Evolutionary conservation across 768 basidiomycete genomes (phyloP).

Genomic region (Suillus lakei): DNA sequence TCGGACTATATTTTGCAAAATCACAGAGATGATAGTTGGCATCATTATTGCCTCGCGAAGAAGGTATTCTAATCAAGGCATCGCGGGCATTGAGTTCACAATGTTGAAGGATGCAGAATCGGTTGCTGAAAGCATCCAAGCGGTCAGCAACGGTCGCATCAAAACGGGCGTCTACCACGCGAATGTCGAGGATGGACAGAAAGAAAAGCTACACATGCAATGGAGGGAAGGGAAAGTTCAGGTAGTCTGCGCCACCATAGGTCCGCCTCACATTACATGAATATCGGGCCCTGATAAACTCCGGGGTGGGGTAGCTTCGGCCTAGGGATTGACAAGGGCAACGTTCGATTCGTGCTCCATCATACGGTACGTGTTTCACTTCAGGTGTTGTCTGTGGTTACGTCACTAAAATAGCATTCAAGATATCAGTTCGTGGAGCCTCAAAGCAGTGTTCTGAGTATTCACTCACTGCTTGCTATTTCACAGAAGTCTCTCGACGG

Average conservation of each 20-base stretch:
- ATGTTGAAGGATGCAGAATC: slow-evolving; percentile 72
- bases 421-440: slow-evolving; percentile 47
- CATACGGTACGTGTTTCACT: slow-evolving; percentile 69
- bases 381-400: neutral
- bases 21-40: slow-evolving; percentile 73
- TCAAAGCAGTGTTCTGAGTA: slow-evolving; percentile 8
- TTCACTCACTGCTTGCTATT: neutral
- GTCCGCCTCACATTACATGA: slow-evolving; percentile 36
- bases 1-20: slow-evolving; percentile 70
- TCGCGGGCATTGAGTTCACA: slow-evolving; percentile 1
- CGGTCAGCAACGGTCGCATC: slow-evolving; percentile 63
- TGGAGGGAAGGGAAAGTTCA: slow-evolving; percentile 84
- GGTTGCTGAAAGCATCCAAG: slow-evolving; percentile 65
- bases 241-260: slow-evolving; percentile 91
- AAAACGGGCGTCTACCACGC: slow-evolving; percentile 84
- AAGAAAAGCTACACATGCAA: slow-evolving; percentile 71
- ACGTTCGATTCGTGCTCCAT: slow-evolving; percentile 89
- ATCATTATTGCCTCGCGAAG: slow-evolving; percentile 90
- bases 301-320: slow-evolving; percentile 69
- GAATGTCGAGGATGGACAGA: slow-evolving; percentile 66
- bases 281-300: neutral
- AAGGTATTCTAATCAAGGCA: slow-evolving; percentile 48
- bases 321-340: slow-evolving; percentile 89
- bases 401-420: slow-evolving; percentile 8
- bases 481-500: slow-evolving; percentile 85